Base-by-base conservation (phyloP, 805 yeast genomes). In the Debaryomyces castellii region DNA sequence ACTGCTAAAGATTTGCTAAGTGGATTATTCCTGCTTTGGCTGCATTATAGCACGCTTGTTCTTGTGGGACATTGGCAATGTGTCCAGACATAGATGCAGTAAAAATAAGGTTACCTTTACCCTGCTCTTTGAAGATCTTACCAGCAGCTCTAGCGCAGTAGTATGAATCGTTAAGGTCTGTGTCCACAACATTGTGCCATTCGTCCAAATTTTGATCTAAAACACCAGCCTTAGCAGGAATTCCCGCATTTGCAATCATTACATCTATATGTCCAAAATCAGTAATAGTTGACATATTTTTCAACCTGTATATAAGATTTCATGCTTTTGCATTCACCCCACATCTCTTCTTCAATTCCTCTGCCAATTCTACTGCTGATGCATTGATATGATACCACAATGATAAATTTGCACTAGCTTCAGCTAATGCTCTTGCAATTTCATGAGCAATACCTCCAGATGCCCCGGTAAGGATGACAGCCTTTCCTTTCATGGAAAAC, bases 21-120 rank as follows among this genome's bases (percentile, higher is more conserved):
- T 69, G 74, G 43, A 63, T 52, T 23, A 66, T 66, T 1, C 69
- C 74, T 16, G 74, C 74, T 57, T 69, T 69, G 52, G 66, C 68
- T n/a, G 71, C 70, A 51, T 69, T 69, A 58, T 69, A 69, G 16
- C 73, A 69, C 3, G 73, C 71, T 50, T 67, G 70, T 49, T 63
- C 51, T 46, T 66, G 66, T 5, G 73, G 73, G n/a, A 67, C 67
- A 51, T 67, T 67, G 40, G 59, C 73, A 42, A 67, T 67, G 57
- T 65, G 69, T 6, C 70, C 73, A 5, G 69, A 63, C 73, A 67
- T 67, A 20, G 71, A 66, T 2, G 71, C 71, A 20, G 73, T 67
- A 52, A 65, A 55, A 46, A 67, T 64, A 50, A 63, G 60, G 21
- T 67, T 62, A 12, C 71, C 71, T 49, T 59, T 58, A 22, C 60